These are phyloP conservation scores for Venturia effusa DNA, from an alignment of 2,329 filamentous ascomycete genomes.

Conservation along the genomic window DNA sequence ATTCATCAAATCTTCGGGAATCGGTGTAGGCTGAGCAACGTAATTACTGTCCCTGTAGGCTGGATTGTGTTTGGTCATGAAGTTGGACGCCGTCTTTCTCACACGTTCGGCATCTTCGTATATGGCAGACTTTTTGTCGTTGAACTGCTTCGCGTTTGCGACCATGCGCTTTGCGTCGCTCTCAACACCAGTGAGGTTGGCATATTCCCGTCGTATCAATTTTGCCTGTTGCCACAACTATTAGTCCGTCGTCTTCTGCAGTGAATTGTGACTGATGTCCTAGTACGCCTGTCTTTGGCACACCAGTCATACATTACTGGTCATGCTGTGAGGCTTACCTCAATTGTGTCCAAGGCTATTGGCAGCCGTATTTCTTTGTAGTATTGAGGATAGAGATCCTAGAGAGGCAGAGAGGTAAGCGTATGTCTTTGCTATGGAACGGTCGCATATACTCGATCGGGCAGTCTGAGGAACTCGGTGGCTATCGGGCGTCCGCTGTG, in stretches of 20 bases:
- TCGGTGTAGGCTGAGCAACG: conserved; percentile 60
- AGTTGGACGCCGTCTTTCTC: conserved; percentile 75
- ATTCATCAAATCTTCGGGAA: conserved; percentile 39
- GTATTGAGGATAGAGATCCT: conserved; percentile 58
- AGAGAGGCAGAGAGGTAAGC: conserved; percentile 14
- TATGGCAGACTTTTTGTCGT: conserved; percentile 58
- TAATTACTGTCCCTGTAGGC: conserved; percentile 64
- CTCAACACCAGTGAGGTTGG: conserved; percentile 62
- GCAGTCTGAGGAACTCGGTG: conserved; percentile 63
- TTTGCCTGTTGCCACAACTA: conserved; percentile 37
- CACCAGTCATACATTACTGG: background rate
- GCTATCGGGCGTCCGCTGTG: conserved; percentile 58
- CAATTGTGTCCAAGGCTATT: conserved; percentile 66
- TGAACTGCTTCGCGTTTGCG: conserved; percentile 76
- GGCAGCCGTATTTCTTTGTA: conserved; percentile 69
- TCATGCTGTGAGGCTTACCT: conserved; percentile 33
- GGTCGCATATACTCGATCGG: conserved; percentile 28
- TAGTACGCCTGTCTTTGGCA: background rate
- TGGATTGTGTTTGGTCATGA: conserved; percentile 78
- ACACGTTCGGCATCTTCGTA: conserved; percentile 81
- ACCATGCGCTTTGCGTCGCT: conserved; percentile 83
- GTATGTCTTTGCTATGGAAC: background rate
- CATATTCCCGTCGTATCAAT: conserved; percentile 57
- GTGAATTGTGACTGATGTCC: background rate
- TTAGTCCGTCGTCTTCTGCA: background rate